Evolutionary conservation across 1,284 basidiomycete species (phyloP), one percentile per base, ranked within the genome.

Genomic region (Marasmius oreades): DNA sequence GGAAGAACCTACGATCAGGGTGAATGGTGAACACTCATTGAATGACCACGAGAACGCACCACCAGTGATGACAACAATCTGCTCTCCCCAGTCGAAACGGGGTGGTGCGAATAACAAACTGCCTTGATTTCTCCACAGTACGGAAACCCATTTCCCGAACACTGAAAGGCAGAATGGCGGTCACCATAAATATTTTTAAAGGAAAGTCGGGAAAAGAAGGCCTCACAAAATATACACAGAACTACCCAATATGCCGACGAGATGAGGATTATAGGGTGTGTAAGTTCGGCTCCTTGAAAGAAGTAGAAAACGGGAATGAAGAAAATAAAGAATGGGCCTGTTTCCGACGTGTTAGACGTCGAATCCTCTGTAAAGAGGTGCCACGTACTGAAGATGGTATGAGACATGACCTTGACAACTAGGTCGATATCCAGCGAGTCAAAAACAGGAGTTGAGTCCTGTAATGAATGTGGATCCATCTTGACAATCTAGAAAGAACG

Each of bases 51-150:
- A 16, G 33, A 37, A 63, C 81, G 53, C 57, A 92, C 93, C 94
- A 59, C 95, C 95, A 10, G 95, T 97, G 55, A 98, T 78, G 24
- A 97, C 76, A 2, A 96, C 86, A 59, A 95, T 83, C 70, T 97
- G 90, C 47, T 92, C 85, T 34, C 81, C 81, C 93, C 93, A 95
- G 63, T 91, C 84, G 36, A 93, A 69, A 42, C 73, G 78, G 12
- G 72, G 67, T 1, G 86, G 84, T 3, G 79, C 76, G 59, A 82
- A 84, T 20, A 91, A 66, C 48, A 86, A 66, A 61, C 75, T 85
- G 20, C 80, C 81, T 66, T 88, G 86, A 66, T 92, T 93, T 56
- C 88, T 78, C 66, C 90, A 90, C 53, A 90, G 63, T 48, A 74
- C 76, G 11, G 90, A 90, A 59, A 78, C 75, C 83, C 89, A 90